Evolutionary conservation across 2,329 filamentous ascomycete species (phyloP).

Genomic region (Capronia epimyces): DNA sequence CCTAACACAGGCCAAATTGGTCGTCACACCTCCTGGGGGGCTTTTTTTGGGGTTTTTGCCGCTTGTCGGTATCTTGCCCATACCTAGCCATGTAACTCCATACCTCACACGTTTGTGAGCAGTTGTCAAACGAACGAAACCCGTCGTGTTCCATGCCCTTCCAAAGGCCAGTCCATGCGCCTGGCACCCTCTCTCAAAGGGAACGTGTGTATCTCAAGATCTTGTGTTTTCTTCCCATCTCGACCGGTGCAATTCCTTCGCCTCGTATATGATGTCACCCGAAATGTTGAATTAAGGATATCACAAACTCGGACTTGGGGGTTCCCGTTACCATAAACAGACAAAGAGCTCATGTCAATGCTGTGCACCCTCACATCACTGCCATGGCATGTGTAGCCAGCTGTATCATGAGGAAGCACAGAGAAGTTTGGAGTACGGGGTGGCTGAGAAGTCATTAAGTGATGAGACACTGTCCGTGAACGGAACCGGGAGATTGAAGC

Average conservation of each 20-base stretch:
- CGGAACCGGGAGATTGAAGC: slow-evolving; percentile 13
- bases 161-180: slow-evolving; percentile 13
- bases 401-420: slow-evolving; percentile 25
- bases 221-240: slow-evolving; percentile 2
- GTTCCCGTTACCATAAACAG: neutral
- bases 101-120: slow-evolving; percentile 1
- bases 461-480: slow-evolving; percentile 18
- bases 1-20: neutral
- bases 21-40: neutral
- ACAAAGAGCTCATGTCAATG: neutral
- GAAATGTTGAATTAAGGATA: slow-evolving; percentile 9
- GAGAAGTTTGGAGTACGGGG: slow-evolving; percentile 22
- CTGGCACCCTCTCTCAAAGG: slow-evolving; percentile 15
- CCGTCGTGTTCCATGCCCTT: slow-evolving; percentile 2
- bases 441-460: slow-evolving; percentile 19
- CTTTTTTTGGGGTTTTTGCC: neutral
- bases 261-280: slow-evolving; percentile 8
- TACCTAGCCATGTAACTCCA: slow-evolving; percentile 2
- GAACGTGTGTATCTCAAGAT: slow-evolving; percentile 20
- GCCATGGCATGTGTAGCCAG: neutral
- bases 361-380: neutral
- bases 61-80: neutral
- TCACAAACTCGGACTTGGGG: neutral
- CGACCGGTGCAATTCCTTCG: slow-evolving; percentile 3
- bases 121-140: slow-evolving; percentile 8